Evolutionary conservation across 768 basidiomycete species (phyloP).

Genomic region (Pleurotus djamor): DNA sequence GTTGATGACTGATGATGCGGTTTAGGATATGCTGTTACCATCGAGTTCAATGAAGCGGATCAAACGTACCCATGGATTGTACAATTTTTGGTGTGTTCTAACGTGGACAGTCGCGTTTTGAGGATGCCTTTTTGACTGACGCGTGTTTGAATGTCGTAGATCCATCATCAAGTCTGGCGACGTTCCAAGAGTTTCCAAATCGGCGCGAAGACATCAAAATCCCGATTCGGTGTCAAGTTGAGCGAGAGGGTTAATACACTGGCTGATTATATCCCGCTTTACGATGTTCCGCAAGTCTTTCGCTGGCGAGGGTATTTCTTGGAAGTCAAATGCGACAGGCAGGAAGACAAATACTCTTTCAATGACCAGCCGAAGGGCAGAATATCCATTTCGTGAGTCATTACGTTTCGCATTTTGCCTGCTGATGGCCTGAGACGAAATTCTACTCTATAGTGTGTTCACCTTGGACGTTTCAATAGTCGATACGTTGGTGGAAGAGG

Average conservation of each 20-base stretch:
- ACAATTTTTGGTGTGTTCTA: slow-evolving; percentile 29
- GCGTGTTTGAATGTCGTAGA: slow-evolving; percentile 20
- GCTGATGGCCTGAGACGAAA: no score
- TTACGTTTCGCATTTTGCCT: slow-evolving; percentile 18
- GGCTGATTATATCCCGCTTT: slow-evolving; percentile 39
- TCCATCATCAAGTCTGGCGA: slow-evolving; percentile 41
- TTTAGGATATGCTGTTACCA: slow-evolving; percentile 35
- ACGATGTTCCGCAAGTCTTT: slow-evolving; percentile 35
- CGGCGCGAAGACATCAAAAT: slow-evolving; percentile 33
- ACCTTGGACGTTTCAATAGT: slow-evolving; percentile 33
- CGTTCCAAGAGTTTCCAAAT: slow-evolving; percentile 38
- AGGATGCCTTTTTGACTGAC: not conserved
- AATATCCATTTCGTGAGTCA: slow-evolving; percentile 18
- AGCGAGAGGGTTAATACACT: slow-evolving; percentile 19
- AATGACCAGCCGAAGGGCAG: slow-evolving; percentile 6
- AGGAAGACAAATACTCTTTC: slow-evolving; percentile 5
- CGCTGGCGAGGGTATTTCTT: slow-evolving; percentile 38
- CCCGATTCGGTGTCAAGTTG: slow-evolving; percentile 33
- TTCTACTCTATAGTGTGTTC: slow-evolving; percentile 28
- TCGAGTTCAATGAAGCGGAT: slow-evolving; percentile 35
- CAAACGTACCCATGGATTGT: slow-evolving; percentile 42
- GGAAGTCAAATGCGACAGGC: slow-evolving; percentile 27
- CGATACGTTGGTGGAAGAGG: slow-evolving; percentile 32
- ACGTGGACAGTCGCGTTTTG: not conserved
- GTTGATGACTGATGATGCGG: not conserved